These are phyloP conservation scores for Funneliformis caledonium DNA, from an alignment of 371 early-diverging fungal species.

Conservation along the genomic window DNA sequence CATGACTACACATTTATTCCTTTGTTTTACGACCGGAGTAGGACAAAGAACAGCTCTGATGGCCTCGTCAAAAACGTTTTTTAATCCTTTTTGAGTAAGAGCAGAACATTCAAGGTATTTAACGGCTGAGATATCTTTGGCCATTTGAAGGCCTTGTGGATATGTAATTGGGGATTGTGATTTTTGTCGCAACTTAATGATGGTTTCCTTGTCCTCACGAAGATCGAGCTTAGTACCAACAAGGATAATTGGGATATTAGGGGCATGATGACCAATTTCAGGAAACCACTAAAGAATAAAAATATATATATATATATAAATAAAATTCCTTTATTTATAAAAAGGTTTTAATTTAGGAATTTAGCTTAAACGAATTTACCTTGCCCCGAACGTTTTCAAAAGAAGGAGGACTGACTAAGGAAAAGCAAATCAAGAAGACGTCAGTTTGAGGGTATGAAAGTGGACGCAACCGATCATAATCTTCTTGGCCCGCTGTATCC, in stretches of 20 bases:
- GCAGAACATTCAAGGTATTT: slow-evolving; percentile 91
- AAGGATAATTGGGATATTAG: slow-evolving; percentile 67
- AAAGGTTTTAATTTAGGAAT: background rate
- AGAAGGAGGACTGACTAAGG: slow-evolving; percentile 74
- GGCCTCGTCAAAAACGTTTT: slow-evolving; percentile 81
- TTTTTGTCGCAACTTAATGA: slow-evolving; percentile 67
- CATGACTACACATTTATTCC: slow-evolving; percentile 26
- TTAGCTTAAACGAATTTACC: slow-evolving; percentile 48
- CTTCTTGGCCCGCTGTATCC: slow-evolving; percentile 94
- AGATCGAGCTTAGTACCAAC: slow-evolving; percentile 77
- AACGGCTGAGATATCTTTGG: slow-evolving; percentile 78
- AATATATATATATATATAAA: background rate
- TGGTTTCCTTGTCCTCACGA: slow-evolving; percentile 61
- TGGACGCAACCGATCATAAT: slow-evolving; percentile 83
- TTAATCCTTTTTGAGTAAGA: slow-evolving; percentile 82
- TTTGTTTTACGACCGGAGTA: slow-evolving; percentile 18
- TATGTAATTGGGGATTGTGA: slow-evolving; percentile 61
- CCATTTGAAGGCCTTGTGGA: slow-evolving; percentile 72
- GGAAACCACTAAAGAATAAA: slow-evolving; percentile 61
- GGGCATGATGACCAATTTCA: slow-evolving; percentile 66
- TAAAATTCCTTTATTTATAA: background rate
- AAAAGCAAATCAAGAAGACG: slow-evolving; percentile 88
- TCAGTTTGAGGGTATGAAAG: slow-evolving; percentile 90
- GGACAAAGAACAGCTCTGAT: slow-evolving; percentile 64
- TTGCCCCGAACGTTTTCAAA: slow-evolving; percentile 85